A percentile compares a stretch with the other conserved stretches of the same genome.
These are phyloP conservation scores for Litsea cubeba DNA, from an alignment of 164 flowering plant genomes.

Conservation along the genomic window DNA sequence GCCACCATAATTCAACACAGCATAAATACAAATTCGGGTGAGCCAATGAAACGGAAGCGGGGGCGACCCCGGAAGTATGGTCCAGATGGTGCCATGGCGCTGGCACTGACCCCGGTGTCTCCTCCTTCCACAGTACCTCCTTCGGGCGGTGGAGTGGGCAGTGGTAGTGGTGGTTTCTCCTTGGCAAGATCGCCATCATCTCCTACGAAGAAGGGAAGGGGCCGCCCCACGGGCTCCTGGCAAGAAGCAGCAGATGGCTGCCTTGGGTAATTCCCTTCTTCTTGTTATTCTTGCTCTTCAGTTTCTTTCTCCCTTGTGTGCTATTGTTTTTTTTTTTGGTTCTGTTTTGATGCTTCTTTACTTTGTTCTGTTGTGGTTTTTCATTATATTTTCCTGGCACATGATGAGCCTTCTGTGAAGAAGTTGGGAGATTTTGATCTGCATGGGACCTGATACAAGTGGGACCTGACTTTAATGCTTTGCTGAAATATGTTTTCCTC, in stretches of 20 bases:
- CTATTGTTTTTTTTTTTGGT: neutral
- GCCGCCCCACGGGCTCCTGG: conserved; percentile 81
- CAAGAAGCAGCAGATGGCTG: conserved; percentile 57
- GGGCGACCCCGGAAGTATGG: conserved; percentile 84
- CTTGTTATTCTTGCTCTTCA: neutral
- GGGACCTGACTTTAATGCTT: conserved; percentile 14
- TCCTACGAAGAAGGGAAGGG: conserved; percentile 52
- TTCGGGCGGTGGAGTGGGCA: conserved; percentile 13
- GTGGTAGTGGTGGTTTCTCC: conserved; percentile 18
- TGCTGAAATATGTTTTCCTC: conserved; percentile 2
- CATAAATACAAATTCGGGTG: conserved; percentile 33
- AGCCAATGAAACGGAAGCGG: conserved; percentile 55
- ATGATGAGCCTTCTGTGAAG: conserved; percentile 1
- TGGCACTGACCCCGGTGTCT: conserved; percentile 23
- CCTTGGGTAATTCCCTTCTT: conserved; percentile 41
- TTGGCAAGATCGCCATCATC: conserved; percentile 30
- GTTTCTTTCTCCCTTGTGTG: neutral
- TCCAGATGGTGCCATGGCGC: conserved; percentile 56
- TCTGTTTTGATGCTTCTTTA: neutral
- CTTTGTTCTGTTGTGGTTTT: neutral
- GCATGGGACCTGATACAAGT: conserved; percentile 7
- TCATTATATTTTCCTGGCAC: conserved; percentile 6
- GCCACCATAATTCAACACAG: conserved; percentile 16
- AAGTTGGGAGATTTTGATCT: neutral
- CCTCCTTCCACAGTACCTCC: conserved; percentile 9